Percentiles rank a stretch among this genome's conserved stretches.
Conservation (phyloP, 805 yeast species). For the Cyberlindnera xishuangbannaensis region DNA sequence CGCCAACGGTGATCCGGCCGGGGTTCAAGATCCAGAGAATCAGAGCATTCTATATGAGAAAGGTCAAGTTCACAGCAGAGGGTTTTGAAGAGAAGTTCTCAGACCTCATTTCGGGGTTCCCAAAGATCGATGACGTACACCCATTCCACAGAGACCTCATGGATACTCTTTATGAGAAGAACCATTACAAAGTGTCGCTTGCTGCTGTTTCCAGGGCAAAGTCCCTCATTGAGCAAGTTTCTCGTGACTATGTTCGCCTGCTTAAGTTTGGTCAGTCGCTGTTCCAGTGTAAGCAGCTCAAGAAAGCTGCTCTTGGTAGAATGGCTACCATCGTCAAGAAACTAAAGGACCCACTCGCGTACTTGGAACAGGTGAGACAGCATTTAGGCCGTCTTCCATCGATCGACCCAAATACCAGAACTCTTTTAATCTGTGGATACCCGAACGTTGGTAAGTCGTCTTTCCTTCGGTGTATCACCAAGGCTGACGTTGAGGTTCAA, state of each 20-base stretch:
- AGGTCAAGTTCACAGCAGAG: conserved; percentile 92
- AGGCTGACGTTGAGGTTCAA: conserved; percentile 98
- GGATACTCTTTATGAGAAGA: conserved; percentile 97
- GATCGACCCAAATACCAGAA: conserved; percentile 98
- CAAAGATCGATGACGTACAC: conserved; percentile 94
- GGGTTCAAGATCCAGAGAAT: conserved; percentile 96
- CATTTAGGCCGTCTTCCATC: conserved; percentile 97
- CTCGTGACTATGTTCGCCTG: conserved; percentile 91
- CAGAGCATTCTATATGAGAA: conserved; percentile 96
- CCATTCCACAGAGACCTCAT: conserved; percentile 97
- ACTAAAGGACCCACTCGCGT: conserved; percentile 86
- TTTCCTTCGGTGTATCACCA: conserved; percentile 85
- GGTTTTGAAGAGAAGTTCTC: conserved; percentile 92
- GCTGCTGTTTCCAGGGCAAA: conserved; percentile 95
- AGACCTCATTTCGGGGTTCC: conserved; percentile 83
- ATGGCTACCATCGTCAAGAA: conserved; percentile 98
- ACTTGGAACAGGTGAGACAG: conserved; percentile 97
- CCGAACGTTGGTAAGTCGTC: conserved; percentile 99
- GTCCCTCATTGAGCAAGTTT: conserved; percentile 89
- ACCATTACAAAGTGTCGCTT: conserved; percentile 93
- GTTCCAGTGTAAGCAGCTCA: conserved; percentile 97
- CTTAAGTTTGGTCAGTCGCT: conserved; percentile 96
- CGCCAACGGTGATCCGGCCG: conserved; percentile 97
- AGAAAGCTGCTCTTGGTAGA: conserved; percentile 98
- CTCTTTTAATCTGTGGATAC: conserved; percentile 94